Evolutionary conservation across 257 asterid species (phyloP), one percentile per base, ranked within the genome.

Genomic region (Jacaranda mimosifolia): DNA sequence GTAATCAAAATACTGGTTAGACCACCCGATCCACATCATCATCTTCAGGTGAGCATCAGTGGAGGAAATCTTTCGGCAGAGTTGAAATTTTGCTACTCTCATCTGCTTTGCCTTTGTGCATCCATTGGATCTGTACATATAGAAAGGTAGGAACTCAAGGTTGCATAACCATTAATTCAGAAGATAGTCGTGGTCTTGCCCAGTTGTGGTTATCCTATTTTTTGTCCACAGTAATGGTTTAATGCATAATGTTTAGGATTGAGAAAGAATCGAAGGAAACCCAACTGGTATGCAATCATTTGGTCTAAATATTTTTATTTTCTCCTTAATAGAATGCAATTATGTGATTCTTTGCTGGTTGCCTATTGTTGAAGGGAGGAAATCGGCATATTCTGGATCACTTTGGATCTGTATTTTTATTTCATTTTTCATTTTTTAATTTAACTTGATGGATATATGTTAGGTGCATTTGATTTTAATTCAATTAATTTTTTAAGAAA

Each of bases 61-160:
- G 21, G 13, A 64, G 39, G 63, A 45, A 18, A 11, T 53, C 17
- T 67, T 9, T 43, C 56, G 76, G 80, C 77, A 60, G 77, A 79
- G 83, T 74, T 19, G 78, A 76, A 69, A 74, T 86, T 82, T 82
- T 82, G 85, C 12, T 60, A 59, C 68, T 59, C 62, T 52, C 49
- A 39, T 74, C 77, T 82, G 80, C 80, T 82, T 83, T 83, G 78
- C 87, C 84, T 45, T 32, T 78, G 43, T 63, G 84, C 82, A 63
- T 77, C 62, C 32, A 9, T 14, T 45, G 51, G 48, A 51, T 63
- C 63, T 79, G 89, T 83, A 83, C 78, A 83, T 81, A 82, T 73
- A 76, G 18, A 57, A 65, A 82, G 77, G 78, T 19, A 67, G 78
- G 72, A 62, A 52, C 64, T 79, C n/a, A 26, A 72, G 81, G 68